Percentiles rank a stretch among this genome's conserved stretches.
phyloP scores from a whole-genome alignment of 2,329 filamentous ascomycete genomes.

The Colletotrichum navitas region DNA sequence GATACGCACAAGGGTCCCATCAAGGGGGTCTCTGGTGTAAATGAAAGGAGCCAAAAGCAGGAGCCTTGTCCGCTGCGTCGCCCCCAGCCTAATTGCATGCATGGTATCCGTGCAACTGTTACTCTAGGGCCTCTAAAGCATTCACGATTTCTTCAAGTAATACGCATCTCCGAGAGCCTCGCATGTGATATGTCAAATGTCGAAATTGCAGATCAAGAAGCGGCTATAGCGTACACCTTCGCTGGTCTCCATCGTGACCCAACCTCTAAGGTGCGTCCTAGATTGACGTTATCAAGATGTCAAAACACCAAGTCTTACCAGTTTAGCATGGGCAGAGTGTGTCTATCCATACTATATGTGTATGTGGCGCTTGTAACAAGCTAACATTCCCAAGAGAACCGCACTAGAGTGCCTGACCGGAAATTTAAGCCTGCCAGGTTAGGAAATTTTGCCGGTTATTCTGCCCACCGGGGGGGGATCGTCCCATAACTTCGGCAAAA shows the following conservation, averaged over 20 bases:
- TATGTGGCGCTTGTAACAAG: too few species aligned
- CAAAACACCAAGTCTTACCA: too few species aligned
- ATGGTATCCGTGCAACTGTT: not conserved
- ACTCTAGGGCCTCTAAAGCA: too few species aligned
- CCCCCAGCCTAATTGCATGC: conserved; percentile 2
- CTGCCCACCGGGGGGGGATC: not conserved
- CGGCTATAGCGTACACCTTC: conserved; percentile 10
- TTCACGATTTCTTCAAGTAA: not conserved
- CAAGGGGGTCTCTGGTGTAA: not conserved
- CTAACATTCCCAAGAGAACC: too few species aligned
- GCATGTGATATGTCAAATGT: not conserved
- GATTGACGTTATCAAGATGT: too few species aligned
- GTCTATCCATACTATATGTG: too few species aligned
- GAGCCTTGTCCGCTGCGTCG: not conserved
- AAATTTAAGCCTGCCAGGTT: conserved; percentile 8
- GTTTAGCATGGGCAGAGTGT: too few species aligned
- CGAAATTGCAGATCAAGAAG: not conserved
- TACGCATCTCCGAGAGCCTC: not conserved
- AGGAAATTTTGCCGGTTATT: not conserved
- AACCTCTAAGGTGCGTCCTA: too few species aligned
- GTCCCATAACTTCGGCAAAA: conserved; percentile 12
- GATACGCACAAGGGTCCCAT: not conserved
- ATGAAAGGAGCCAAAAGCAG: not conserved
- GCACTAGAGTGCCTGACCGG: not conserved
- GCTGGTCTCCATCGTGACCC: too few species aligned